Evolutionary conservation across 768 basidiomycete species (phyloP).

Genomic region (Boletales sp.): DNA sequence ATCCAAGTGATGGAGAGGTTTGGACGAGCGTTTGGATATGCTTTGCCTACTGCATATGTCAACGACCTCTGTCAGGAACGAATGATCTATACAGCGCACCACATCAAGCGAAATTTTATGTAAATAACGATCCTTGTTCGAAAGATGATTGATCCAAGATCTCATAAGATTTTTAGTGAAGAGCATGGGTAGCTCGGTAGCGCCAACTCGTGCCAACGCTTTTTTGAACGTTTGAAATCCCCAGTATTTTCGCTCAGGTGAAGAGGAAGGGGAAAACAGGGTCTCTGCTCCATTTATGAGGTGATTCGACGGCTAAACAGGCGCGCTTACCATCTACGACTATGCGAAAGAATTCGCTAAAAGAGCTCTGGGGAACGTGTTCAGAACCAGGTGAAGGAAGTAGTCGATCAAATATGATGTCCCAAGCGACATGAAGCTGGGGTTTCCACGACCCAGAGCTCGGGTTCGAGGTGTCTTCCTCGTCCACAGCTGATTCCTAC

Average conservation of each 20-base stretch:
- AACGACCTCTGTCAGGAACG: not conserved
- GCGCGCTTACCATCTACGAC: conserved; percentile 81
- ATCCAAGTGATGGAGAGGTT: conserved; percentile 73
- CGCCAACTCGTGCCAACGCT: conserved; percentile 63
- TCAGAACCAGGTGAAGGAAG: conserved; percentile 46
- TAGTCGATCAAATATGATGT: conserved; percentile 71
- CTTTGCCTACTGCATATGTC: conserved; percentile 48
- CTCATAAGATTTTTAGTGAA: conserved; percentile 97
- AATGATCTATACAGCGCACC: conserved; percentile 40
- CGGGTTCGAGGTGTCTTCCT: conserved; percentile 49
- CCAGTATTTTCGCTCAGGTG: conserved; percentile 88
- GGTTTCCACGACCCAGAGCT: conserved; percentile 75
- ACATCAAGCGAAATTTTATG: conserved; percentile 86
- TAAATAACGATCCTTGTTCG: conserved; percentile 81
- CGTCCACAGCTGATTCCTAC: conserved; percentile 58
- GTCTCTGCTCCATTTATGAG: conserved; percentile 53
- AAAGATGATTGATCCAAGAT: conserved; percentile 94
- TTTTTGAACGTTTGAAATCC: conserved; percentile 91
- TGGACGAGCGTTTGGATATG: conserved; percentile 75
- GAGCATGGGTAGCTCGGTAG: conserved; percentile 73
- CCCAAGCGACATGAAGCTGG: conserved; percentile 91
- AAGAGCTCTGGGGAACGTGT: conserved; percentile 48
- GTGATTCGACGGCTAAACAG: not conserved
- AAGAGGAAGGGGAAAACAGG: conserved; percentile 79
- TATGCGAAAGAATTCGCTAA: conserved; percentile 87